Base-by-base conservation (phyloP, 495 filamentous ascomycete genomes). In the Talaromyces borbonicus region DNA sequence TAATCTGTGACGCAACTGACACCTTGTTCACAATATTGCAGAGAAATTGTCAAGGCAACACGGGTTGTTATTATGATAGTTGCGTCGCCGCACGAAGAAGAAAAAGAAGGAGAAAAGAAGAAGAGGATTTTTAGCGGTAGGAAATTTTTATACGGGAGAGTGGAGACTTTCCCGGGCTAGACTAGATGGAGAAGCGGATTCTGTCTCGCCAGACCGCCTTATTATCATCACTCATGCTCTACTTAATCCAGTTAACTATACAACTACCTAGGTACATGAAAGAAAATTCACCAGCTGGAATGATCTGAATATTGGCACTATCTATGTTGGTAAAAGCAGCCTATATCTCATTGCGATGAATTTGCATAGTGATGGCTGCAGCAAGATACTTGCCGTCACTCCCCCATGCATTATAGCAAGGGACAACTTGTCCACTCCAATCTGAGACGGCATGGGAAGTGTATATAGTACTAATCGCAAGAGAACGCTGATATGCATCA, bases 21-120 rank as follows among this genome's bases (percentile, higher is more conserved):
- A 73, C 75, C 69, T 77, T 70, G 51, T 48, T 32, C 43, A 49
- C 38, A 49, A 70, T 67, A 70, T 49, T 61, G 65, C 51, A 35
- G 53, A 49, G 48, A 57, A 55, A 56, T 64, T 62, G 61, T 65
- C 60, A 66, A 73, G 60, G 73, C 66, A 77, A 77, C 69, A 78
- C 68, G 67, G 70, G 59, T 58, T 41, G 38, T 33, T 46, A 65
- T 52, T 59, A 55, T 67, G 51, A 52, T 45, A 69, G 68, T 71
- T 68, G 67, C 69, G 68, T 66, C 72, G 74, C 77, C 74, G 77
- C 77, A 80, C 74, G 67, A 80, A 75, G 74, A 64, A 63, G 54
- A 58, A 42, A 51, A 54, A 30, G 23, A 51, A 35, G 31, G 30
- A 42, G 43, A 48, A 30, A 24, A 50, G 33, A 19, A 16, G 49